phyloP scores from a whole-genome alignment of 2,329 filamentous ascomycete species.

The Sporothrix dimorphospora region DNA sequence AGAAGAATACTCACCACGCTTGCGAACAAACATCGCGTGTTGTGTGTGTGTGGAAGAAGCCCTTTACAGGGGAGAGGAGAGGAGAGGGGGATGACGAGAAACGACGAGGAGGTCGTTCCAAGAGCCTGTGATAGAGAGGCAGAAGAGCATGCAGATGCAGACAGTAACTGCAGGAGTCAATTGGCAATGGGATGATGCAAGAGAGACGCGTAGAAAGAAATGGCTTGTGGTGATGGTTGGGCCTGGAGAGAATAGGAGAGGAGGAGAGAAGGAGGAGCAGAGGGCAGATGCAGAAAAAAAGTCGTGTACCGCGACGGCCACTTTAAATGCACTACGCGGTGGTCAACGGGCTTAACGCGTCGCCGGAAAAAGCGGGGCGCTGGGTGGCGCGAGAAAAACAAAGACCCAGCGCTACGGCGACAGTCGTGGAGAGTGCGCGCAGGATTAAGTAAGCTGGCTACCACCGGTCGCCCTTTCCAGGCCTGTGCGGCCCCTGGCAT shows the following conservation, averaged over 20 bases:
- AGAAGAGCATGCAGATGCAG: slow-evolving; percentile 4
- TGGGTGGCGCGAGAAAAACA: slow-evolving; percentile 30
- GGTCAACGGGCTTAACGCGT: slow-evolving; percentile 29
- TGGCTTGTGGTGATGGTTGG: slow-evolving; percentile 18
- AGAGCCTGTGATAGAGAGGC: neutral
- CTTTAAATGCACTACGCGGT: slow-evolving; percentile 36
- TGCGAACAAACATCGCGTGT: slow-evolving; percentile 63
- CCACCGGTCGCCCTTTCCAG: slow-evolving; percentile 10
- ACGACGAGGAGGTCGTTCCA: slow-evolving; percentile 3
- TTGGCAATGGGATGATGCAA: neutral
- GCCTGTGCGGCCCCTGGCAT: neutral
- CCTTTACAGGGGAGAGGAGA: slow-evolving; percentile 31
- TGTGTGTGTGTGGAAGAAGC: slow-evolving; percentile 16
- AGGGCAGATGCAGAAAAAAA: slow-evolving; percentile 29
- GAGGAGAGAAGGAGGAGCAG: slow-evolving; percentile 21
- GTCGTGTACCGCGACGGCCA: slow-evolving; percentile 30
- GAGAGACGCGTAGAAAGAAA: neutral
- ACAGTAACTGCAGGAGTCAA: slow-evolving; percentile 19
- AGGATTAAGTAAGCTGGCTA: slow-evolving; percentile 10
- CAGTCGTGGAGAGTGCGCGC: neutral
- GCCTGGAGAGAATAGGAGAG: slow-evolving; percentile 18
- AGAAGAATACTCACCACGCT: slow-evolving; percentile 57
- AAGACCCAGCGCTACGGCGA: neutral
- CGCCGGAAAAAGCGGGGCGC: slow-evolving; percentile 30
- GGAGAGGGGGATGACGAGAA: slow-evolving; percentile 12